phyloP scores from a whole-genome alignment of 176 grass and related monocot species.

The Metroxylon sagu region DNA sequence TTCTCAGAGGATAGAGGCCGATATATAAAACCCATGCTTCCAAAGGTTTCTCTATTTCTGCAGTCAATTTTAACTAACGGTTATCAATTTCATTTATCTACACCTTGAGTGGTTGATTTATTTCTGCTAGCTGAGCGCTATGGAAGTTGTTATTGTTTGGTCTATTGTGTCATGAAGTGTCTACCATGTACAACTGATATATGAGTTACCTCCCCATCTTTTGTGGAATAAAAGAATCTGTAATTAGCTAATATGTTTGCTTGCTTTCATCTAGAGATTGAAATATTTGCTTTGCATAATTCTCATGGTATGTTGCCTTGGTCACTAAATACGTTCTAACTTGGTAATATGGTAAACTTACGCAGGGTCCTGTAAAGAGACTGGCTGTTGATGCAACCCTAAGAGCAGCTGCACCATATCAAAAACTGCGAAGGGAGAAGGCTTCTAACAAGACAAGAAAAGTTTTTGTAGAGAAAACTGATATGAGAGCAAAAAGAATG shows the following conservation, averaged over 20 bases:
- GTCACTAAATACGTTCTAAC: conserved; percentile 13
- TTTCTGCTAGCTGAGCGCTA: background rate
- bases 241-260: background rate
- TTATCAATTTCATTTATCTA: conserved; percentile 4
- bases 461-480: conserved; percentile 95
- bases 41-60: conserved; percentile 47
- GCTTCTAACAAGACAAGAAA: conserved; percentile 55
- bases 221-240: no score
- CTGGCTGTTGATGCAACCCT: conserved; percentile 96
- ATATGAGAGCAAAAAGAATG: conserved; percentile 99
- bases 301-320: conserved; percentile 8
- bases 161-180: no score
- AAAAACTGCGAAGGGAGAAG: conserved; percentile 78
- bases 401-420: conserved; percentile 97
- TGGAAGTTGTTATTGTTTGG: background rate
- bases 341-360: conserved; percentile 12
- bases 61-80: background rate
- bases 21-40: conserved; percentile 95
- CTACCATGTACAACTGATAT: no score
- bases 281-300: background rate
- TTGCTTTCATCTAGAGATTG: background rate
- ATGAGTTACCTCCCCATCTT: no score
- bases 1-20: conserved; percentile 96
- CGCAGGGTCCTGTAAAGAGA: conserved; percentile 86
- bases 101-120: background rate